Conservation (phyloP, 371 early-diverging fungal species). For the Conidiobolus incongruus region DNA sequence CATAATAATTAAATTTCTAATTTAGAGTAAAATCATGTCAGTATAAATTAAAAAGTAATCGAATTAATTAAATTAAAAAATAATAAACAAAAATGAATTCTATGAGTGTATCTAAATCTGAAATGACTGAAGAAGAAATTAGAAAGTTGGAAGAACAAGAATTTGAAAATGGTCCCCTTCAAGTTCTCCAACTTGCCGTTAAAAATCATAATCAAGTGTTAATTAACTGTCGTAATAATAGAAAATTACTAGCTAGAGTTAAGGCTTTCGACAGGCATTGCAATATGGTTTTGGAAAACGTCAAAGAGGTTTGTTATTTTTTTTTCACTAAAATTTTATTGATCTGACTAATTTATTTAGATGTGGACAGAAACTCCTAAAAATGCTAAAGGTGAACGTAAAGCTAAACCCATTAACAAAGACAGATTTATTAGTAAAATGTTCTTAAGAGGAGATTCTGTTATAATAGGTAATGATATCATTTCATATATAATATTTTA, state of each 20-base stretch:
- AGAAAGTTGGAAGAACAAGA: conserved; percentile 78
- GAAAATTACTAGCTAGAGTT: conserved; percentile 87
- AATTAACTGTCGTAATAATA: conserved; percentile 89
- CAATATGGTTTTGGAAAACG: conserved; percentile 97
- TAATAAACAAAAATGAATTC: too few species aligned
- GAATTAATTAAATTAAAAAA: too few species aligned
- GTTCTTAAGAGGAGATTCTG: conserved; percentile 95
- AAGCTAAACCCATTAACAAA: conserved; percentile 89
- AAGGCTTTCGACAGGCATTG: conserved; percentile 98
- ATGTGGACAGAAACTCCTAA: conserved; percentile 94
- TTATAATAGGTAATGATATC: conserved; percentile 65
- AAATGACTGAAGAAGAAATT: conserved; percentile 88
- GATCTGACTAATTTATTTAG: conserved; percentile 12
- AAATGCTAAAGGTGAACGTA: conserved; percentile 66
- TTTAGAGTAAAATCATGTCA: too few species aligned
- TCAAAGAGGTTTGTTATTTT: conserved; percentile 53
- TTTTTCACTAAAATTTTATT: neutral
- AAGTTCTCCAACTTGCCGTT: conserved; percentile 84
- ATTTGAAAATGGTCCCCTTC: conserved; percentile 92
- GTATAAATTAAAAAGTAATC: too few species aligned
- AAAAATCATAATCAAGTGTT: conserved; percentile 89
- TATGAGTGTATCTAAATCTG: too few species aligned
- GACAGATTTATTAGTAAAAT: conserved; percentile 95
- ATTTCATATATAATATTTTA: too few species aligned
- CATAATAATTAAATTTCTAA: too few species aligned